Conservation (phyloP, 176 grass and related monocot genomes). For the Oryza australiensis region DNA sequence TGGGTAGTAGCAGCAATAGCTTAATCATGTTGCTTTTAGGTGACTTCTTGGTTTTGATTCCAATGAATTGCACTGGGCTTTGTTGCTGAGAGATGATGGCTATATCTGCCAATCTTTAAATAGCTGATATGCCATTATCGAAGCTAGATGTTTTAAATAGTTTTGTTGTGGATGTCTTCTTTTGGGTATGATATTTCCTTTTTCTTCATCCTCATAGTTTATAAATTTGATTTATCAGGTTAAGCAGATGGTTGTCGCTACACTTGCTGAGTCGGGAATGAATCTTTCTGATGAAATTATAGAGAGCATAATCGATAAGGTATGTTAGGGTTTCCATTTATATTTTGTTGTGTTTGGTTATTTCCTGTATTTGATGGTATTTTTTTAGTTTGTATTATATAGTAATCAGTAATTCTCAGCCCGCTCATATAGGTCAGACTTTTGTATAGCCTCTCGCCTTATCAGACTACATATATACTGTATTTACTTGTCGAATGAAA, state of each 20-base stretch:
- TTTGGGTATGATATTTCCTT: conserved; percentile 16
- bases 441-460: background rate
- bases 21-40: background rate
- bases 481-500: background rate
- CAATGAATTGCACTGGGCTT: background rate
- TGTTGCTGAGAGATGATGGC: background rate
- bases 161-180: background rate
- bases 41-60: background rate
- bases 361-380: background rate
- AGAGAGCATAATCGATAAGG: conserved; percentile 56
- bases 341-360: conserved; percentile 22
- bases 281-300: conserved; percentile 53
- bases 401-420: background rate
- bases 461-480: background rate
- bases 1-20: background rate
- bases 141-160: background rate
- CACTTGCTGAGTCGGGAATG: conserved; percentile 54
- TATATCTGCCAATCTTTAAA: conserved; percentile 7
- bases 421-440: background rate
- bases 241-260: conserved; percentile 59
- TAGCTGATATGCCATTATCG: background rate
- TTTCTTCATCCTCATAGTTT: conserved; percentile 6
- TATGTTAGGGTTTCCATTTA: conserved; percentile 4
- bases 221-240: conserved; percentile 40
- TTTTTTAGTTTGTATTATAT: background rate